Conservation (phyloP, 345 rosid species). For the Combretum micranthum region DNA sequence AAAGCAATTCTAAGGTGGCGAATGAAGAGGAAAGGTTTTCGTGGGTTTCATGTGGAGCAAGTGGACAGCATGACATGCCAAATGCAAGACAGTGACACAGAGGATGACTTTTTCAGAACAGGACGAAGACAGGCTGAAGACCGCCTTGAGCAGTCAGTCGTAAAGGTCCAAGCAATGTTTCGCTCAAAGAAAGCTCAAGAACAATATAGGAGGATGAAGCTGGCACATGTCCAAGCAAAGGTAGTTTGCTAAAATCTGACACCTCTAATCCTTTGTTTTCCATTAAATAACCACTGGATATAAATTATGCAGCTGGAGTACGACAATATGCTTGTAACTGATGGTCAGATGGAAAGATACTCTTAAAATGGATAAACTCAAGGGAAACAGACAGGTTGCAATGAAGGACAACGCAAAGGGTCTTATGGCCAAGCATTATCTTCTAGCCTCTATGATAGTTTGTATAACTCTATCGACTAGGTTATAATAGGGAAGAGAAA, state of each 20-base stretch:
- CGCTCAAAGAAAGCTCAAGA: constrained; percentile 93
- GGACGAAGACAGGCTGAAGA: constrained; percentile 88
- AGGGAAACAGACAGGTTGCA: no score
- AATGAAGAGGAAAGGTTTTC: constrained; percentile 71
- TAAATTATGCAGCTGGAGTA: constrained; percentile 61
- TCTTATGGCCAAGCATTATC: no score
- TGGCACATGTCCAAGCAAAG: constrained; percentile 53
- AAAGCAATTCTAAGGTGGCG: constrained; percentile 91
- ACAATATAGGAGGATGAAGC: constrained; percentile 82
- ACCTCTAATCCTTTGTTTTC: background rate
- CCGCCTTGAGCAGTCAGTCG: constrained; percentile 78
- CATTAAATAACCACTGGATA: background rate
- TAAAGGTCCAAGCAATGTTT: constrained; percentile 87
- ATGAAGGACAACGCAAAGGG: no score
- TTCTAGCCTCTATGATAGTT: no score
- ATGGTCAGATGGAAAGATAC: constrained; percentile 21
- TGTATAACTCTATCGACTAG: no score
- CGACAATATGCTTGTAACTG: constrained; percentile 23
- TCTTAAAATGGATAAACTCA: no score
- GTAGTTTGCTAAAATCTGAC: constrained; percentile 22
- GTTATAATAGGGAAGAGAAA: no score
- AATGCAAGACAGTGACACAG: constrained; percentile 33
- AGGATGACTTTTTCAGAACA: constrained; percentile 67
- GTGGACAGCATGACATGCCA: constrained; percentile 20
- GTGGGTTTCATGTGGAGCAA: constrained; percentile 60